Evolutionary conservation across 179 eudicot genomes (phyloP).

Genomic region (Silene vulgaris): DNA sequence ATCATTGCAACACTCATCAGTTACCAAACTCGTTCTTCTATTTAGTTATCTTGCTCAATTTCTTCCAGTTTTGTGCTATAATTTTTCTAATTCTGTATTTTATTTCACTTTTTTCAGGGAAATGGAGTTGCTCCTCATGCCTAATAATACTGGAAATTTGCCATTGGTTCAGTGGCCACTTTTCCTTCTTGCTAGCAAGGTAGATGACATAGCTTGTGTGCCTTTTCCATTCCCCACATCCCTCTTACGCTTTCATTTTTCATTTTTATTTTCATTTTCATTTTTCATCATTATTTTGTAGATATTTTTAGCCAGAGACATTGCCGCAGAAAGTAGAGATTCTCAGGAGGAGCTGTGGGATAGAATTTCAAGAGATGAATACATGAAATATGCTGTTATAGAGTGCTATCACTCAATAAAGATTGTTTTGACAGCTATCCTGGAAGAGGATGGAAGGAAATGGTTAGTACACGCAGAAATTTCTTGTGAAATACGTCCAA

Average conservation of each 20-base stretch:
- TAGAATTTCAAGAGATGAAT: conserved; percentile 78
- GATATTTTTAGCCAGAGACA: conserved; percentile 90
- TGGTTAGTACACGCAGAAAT: conserved; percentile 47
- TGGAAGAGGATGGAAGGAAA: conserved; percentile 83
- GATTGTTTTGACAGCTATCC: conserved; percentile 58
- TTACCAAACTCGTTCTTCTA: not conserved
- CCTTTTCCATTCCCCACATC: not conserved
- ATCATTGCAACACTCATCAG: not conserved
- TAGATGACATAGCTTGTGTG: conserved; percentile 17
- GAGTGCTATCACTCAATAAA: conserved; percentile 70
- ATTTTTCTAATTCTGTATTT: conserved; percentile 16
- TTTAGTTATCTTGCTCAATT: not conserved
- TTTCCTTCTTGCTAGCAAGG: conserved; percentile 98
- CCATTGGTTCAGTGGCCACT: conserved; percentile 99
- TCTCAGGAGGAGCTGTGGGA: conserved; percentile 86
- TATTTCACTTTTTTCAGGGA: conserved; percentile 45
- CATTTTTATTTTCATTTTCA: not conserved
- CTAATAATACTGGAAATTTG: conserved; percentile 65
- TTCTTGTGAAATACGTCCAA: not conserved
- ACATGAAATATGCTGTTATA: conserved; percentile 93
- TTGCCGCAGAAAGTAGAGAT: conserved; percentile 73
- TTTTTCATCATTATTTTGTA: conserved; percentile 22
- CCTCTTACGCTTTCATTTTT: not conserved
- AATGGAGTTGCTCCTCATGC: conserved; percentile 91
- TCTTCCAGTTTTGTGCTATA: not conserved